Percentiles rank a stretch among this genome's conserved stretches.
Evolutionary conservation across 305 asterid species (phyloP).

Genomic region (Fraxinus dipetala): DNA sequence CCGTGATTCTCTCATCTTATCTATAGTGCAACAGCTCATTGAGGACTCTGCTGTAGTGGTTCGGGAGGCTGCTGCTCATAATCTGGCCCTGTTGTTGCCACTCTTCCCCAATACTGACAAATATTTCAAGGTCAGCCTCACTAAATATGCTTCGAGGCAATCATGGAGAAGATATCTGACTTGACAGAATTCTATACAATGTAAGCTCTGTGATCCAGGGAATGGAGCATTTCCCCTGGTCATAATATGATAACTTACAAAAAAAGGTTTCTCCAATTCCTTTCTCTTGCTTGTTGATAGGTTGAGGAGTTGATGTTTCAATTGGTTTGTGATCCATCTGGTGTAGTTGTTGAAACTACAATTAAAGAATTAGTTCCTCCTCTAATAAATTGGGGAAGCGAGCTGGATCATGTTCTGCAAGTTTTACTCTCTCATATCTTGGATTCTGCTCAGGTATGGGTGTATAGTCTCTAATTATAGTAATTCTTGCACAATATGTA

Average conservation of each 20-base stretch:
- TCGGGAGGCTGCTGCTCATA: constrained; percentile 97
- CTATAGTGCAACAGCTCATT: constrained; percentile 95
- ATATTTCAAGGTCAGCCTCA: constrained; percentile 99
- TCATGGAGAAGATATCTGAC: constrained; percentile 98
- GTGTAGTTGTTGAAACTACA: constrained; percentile 87
- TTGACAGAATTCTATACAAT: constrained; percentile 79
- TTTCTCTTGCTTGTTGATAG: constrained; percentile 52
- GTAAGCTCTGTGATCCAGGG: constrained; percentile 99
- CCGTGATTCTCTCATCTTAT: constrained; percentile 96
- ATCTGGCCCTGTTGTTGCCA: constrained; percentile 93
- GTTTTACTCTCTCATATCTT: constrained; percentile 70
- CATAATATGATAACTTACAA: constrained; percentile 53
- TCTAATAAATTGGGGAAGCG: constrained; percentile 88
- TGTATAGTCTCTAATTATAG: constrained; percentile 1
- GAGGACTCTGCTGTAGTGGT: constrained; percentile 98
- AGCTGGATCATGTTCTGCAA: constrained; percentile 79
- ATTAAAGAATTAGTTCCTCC: constrained; percentile 88
- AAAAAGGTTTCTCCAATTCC: constrained; percentile 38
- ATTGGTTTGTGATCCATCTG: constrained; percentile 92
- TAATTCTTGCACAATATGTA: constrained; percentile 18
- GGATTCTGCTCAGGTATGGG: constrained; percentile 77
- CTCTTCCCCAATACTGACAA: constrained; percentile 96
- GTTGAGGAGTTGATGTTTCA: constrained; percentile 99
- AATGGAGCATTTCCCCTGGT: constrained; percentile 79
- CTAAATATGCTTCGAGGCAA: constrained; percentile 99